Evolutionary conservation across 2,329 filamentous ascomycete species (phyloP).

Genomic region (Metarhizium brunneum): DNA sequence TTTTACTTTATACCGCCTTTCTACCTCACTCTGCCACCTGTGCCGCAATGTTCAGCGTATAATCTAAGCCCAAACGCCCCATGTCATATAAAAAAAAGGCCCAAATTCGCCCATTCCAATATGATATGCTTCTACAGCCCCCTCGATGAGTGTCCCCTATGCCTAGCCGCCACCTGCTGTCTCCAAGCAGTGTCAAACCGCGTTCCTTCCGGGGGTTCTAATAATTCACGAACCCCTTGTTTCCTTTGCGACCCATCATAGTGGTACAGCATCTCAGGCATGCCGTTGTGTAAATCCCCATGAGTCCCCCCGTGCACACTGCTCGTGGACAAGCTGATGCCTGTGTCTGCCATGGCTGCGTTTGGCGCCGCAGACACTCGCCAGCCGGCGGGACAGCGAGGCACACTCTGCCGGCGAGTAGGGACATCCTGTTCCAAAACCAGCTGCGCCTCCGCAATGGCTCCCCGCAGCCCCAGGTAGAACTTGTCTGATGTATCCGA

Average conservation of each 20-base stretch:
- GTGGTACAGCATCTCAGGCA: slow-evolving; percentile 14
- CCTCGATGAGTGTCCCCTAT: background rate
- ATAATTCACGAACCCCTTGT: background rate
- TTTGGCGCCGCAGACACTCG: slow-evolving; percentile 1
- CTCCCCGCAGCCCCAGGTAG: slow-evolving; percentile 40
- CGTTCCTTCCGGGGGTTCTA: slow-evolving; percentile 1
- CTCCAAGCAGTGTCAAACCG: slow-evolving; percentile 10
- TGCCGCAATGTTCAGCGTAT: too few species aligned
- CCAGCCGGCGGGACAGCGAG: background rate
- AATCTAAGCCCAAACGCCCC: too few species aligned
- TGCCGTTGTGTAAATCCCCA: slow-evolving; percentile 8
- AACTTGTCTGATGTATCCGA: slow-evolving; percentile 37
- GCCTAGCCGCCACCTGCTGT: background rate
- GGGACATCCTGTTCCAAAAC: slow-evolving; percentile 18
- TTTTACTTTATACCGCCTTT: too few species aligned
- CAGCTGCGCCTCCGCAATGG: slow-evolving; percentile 33
- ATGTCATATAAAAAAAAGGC: background rate
- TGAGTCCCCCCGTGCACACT: slow-evolving; percentile 1
- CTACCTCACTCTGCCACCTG: too few species aligned
- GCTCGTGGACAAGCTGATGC: slow-evolving; percentile 15
- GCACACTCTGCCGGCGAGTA: slow-evolving; percentile 14
- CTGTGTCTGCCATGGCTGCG: slow-evolving; percentile 21
- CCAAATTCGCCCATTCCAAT: background rate
- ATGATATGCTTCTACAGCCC: background rate
- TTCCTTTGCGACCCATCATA: background rate